phyloP scores from a whole-genome alignment of 2,329 filamentous ascomycete genomes.

The Colletotrichum viniferum region DNA sequence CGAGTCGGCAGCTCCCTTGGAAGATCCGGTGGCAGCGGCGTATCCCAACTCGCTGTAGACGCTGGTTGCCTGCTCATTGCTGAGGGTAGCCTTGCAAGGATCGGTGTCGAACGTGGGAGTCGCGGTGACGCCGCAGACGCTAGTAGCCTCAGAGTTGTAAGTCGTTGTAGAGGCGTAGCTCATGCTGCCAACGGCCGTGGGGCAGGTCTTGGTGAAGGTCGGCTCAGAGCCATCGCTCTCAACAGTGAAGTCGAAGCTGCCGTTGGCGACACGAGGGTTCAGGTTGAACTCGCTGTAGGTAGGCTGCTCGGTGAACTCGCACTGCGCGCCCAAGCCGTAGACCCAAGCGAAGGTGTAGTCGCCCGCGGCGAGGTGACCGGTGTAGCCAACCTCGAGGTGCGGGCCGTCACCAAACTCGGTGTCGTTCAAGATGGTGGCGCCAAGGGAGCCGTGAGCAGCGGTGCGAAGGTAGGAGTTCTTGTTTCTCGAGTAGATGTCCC shows the following conservation, averaged over 20 bases:
- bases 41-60: constrained; percentile 16
- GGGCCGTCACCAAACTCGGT: constrained; percentile 10
- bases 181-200: constrained; percentile 7
- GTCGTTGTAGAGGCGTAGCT: constrained; percentile 20
- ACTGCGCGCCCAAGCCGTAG: constrained; percentile 16
- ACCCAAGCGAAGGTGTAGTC: constrained; percentile 20
- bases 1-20: neutral
- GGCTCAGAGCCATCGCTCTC: constrained; percentile 12
- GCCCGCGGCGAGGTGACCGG: constrained; percentile 13
- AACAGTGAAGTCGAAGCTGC: constrained; percentile 18
- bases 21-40: constrained; percentile 8
- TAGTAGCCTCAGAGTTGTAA: constrained; percentile 16
- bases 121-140: constrained; percentile 18
- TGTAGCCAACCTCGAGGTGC: constrained; percentile 13
- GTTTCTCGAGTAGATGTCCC: constrained; percentile 17
- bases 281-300: constrained; percentile 18
- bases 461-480: constrained; percentile 16
- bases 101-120: constrained; percentile 14
- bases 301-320: constrained; percentile 17
- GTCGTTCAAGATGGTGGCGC: constrained; percentile 13
- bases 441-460: constrained; percentile 13
- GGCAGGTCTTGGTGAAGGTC: constrained; percentile 18
- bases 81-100: constrained; percentile 15
- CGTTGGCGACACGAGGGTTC: constrained; percentile 18
- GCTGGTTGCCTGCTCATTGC: constrained; percentile 17